Evolutionary conservation across 2,329 filamentous ascomycete genomes (phyloP).

Genomic region (Cercospora zeina): DNA sequence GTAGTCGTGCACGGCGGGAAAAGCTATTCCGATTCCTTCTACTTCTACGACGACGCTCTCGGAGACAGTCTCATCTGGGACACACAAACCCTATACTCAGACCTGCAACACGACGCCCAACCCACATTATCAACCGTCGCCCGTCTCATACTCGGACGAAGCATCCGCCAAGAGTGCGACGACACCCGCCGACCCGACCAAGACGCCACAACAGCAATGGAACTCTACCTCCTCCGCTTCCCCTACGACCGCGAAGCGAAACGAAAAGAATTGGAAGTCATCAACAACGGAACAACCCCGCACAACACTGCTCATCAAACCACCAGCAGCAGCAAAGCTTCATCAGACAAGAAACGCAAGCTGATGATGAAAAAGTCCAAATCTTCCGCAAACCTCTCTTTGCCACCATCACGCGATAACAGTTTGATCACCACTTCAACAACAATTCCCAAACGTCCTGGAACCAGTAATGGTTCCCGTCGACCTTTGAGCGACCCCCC

Average conservation of each 20-base stretch:
- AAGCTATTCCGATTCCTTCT: slow-evolving; percentile 4
- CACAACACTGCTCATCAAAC: no score
- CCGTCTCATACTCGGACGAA: neutral
- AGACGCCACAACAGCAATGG: slow-evolving; percentile 19
- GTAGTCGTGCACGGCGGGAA: slow-evolving; percentile 14
- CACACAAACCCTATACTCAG: slow-evolving; percentile 14
- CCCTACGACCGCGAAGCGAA: slow-evolving; percentile 13
- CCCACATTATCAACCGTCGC: slow-evolving; percentile 9
- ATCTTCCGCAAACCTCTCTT: neutral
- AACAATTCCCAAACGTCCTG: neutral
- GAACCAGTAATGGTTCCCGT: neutral
- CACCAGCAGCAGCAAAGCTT: neutral
- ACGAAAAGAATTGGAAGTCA: neutral
- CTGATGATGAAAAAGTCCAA: slow-evolving; percentile 1
- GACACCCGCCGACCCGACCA: slow-evolving; percentile 12
- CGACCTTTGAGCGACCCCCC: neutral
- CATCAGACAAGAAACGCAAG: slow-evolving; percentile 1
- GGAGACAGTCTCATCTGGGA: slow-evolving; percentile 8
- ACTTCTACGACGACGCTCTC: slow-evolving; percentile 12
- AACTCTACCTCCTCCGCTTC: slow-evolving; percentile 14
- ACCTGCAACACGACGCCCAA: slow-evolving; percentile 10
- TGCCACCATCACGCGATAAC: no score
- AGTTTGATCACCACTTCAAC: neutral
- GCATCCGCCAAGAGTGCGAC: slow-evolving; percentile 5
- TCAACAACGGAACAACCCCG: no score